Evolutionary conservation across 768 basidiomycete species (phyloP).

Genomic region (Suillus paluster): DNA sequence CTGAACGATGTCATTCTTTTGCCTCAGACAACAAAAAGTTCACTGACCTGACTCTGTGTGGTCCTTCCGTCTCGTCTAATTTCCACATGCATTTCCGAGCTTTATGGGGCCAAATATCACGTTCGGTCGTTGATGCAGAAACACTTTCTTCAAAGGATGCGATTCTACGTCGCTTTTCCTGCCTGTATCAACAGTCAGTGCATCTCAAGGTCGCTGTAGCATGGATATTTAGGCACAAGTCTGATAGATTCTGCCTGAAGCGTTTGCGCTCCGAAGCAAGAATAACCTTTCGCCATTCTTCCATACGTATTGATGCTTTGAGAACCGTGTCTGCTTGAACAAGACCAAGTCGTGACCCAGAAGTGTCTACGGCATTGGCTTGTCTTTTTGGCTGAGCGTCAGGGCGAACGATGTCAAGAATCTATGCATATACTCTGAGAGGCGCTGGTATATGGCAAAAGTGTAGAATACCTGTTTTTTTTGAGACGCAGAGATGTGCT

Average conservation of each 20-base stretch:
- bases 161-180: conserved; percentile 76
- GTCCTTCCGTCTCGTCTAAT: conserved; percentile 92
- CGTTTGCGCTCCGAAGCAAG: conserved; percentile 72
- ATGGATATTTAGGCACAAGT: conserved; percentile 51
- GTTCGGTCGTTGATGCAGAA: conserved; percentile 66
- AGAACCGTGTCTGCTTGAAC: conserved; percentile 47
- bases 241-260: conserved; percentile 70
- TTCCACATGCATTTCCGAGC: conserved; percentile 63
- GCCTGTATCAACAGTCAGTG: conserved; percentile 46
- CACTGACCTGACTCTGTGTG: conserved; percentile 77
- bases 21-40: background rate
- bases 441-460: background rate
- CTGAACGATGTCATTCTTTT: conserved; percentile 39
- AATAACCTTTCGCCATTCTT: conserved; percentile 76
- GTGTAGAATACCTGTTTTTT: conserved; percentile 67
- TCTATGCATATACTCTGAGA: conserved; percentile 39
- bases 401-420: conserved; percentile 59
- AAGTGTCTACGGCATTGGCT: background rate
- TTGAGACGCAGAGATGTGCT: conserved; percentile 61
- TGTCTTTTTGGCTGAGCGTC: conserved; percentile 13
- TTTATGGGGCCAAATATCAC: conserved; percentile 79
- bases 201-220: background rate
- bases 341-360: conserved; percentile 20
- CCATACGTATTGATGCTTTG: conserved; percentile 64
- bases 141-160: conserved; percentile 64